Percentiles rank a stretch among this genome's conserved stretches.
phyloP scores from a whole-genome alignment of 2,329 filamentous ascomycete species.

The Exophiala bonariae region DNA sequence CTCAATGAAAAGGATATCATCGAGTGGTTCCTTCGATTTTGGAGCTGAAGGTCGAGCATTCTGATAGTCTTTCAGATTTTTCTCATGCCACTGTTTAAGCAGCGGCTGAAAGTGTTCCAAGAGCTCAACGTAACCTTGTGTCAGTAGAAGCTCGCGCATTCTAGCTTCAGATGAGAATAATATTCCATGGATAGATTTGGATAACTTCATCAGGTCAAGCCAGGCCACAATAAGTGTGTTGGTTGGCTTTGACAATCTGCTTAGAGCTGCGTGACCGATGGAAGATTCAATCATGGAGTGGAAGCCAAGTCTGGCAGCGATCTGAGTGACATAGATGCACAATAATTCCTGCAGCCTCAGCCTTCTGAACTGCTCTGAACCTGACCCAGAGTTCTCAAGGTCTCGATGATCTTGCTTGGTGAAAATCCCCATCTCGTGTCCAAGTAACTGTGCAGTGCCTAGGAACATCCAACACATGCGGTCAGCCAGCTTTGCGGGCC shows the following conservation, averaged over 20 bases:
- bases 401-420: conserved; percentile 39
- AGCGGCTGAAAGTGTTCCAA: conserved; percentile 47
- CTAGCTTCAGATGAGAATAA: conserved; percentile 49
- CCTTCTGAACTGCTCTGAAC: conserved; percentile 30
- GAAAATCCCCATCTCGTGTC: conserved; percentile 49
- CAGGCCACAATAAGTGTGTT: conserved; percentile 41
- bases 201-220: conserved; percentile 49
- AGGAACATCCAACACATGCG: conserved; percentile 5
- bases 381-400: conserved; percentile 18
- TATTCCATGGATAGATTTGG: conserved; percentile 54
- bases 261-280: conserved; percentile 40
- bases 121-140: conserved; percentile 52
- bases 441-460: conserved; percentile 1
- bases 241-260: conserved; percentile 42
- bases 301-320: conserved; percentile 53
- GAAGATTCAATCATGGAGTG: conserved; percentile 49
- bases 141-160: conserved; percentile 42
- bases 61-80: not conserved
- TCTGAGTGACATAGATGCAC: conserved; percentile 52
- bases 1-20: no score
- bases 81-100: conserved; percentile 39
- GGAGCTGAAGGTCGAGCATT: no score
- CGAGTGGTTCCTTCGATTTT: no score
- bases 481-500: conserved; percentile 25
- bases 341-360: conserved; percentile 27